Conservation (phyloP, 306 rosid genomes). For the Fragaria ananassa region DNA sequence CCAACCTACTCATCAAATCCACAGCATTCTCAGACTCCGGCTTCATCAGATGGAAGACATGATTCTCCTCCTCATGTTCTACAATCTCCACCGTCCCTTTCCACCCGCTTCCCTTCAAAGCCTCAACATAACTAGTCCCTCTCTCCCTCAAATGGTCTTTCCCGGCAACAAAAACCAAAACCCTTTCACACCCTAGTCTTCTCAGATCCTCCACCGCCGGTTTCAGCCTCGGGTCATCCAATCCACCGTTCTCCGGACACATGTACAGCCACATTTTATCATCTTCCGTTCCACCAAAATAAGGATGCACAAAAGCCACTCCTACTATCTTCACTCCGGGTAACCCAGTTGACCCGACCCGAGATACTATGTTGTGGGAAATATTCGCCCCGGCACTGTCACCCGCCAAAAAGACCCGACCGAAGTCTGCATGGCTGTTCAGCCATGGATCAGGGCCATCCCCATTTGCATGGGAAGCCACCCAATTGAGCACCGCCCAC, state of each 20-base stretch:
- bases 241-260: slow-evolving; percentile 34
- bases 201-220: slow-evolving; percentile 46
- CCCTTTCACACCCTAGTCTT: slow-evolving; percentile 36
- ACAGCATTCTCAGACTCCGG: slow-evolving; percentile 21
- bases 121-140: slow-evolving; percentile 33
- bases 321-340: slow-evolving; percentile 29
- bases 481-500: slow-evolving; percentile 51
- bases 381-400: slow-evolving; percentile 50
- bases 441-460: slow-evolving; percentile 47
- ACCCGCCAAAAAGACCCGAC: slow-evolving; percentile 36
- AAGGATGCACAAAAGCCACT: slow-evolving; percentile 41
- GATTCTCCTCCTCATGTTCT: slow-evolving; percentile 33
- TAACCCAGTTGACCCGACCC: slow-evolving; percentile 20
- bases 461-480: slow-evolving; percentile 29
- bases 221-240: slow-evolving; percentile 36
- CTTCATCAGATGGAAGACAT: slow-evolving; percentile 35
- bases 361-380: slow-evolving; percentile 17
- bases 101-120: slow-evolving; percentile 52
- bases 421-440: slow-evolving; percentile 29
- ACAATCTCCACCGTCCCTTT: slow-evolving; percentile 39
- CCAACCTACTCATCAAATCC: slow-evolving; percentile 30
- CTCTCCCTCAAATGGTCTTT: slow-evolving; percentile 37
- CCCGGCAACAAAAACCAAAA: slow-evolving; percentile 44
- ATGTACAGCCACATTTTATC: slow-evolving; percentile 50
- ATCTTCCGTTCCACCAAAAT: slow-evolving; percentile 33